Percentiles rank a stretch among this genome's conserved stretches.
phyloP scores from a whole-genome alignment of 495 filamentous ascomycete species.

The Podospora pseudoanserina region DNA sequence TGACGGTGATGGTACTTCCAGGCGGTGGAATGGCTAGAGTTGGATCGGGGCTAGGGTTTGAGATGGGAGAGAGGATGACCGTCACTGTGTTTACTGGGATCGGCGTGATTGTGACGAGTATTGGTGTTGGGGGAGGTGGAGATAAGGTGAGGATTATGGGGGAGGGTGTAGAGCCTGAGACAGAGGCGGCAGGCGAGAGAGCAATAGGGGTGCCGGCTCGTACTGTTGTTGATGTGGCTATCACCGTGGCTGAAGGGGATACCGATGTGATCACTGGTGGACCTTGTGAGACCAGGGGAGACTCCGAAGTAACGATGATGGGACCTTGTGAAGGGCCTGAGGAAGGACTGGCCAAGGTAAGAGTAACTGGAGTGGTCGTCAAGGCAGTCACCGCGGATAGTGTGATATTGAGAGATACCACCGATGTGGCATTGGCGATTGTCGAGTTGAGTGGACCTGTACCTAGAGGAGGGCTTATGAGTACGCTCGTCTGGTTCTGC shows the following conservation, averaged over 20 bases:
- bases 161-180: not conserved
- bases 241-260: not conserved
- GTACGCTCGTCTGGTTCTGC: not conserved
- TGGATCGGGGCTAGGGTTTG: not conserved
- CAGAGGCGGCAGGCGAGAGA: not conserved
- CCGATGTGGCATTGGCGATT: not conserved
- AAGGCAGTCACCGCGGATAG: not conserved
- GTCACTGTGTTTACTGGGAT: not conserved
- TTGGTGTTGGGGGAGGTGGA: not conserved
- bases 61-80: slow-evolving; percentile 1
- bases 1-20: not conserved
- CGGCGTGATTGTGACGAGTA: not conserved
- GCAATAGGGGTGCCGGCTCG: not conserved
- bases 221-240: not conserved
- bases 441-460: not conserved
- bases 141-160: not conserved
- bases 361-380: not conserved
- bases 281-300: not conserved
- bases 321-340: not conserved
- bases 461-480: not conserved
- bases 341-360: not conserved
- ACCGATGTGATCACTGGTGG: not conserved
- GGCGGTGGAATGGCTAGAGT: not conserved
- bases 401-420: not conserved
- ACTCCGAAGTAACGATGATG: too few relatives aligned